Base-by-base conservation (phyloP, 768 basidiomycete genomes). In the Saitozyma podzolica region DNA sequence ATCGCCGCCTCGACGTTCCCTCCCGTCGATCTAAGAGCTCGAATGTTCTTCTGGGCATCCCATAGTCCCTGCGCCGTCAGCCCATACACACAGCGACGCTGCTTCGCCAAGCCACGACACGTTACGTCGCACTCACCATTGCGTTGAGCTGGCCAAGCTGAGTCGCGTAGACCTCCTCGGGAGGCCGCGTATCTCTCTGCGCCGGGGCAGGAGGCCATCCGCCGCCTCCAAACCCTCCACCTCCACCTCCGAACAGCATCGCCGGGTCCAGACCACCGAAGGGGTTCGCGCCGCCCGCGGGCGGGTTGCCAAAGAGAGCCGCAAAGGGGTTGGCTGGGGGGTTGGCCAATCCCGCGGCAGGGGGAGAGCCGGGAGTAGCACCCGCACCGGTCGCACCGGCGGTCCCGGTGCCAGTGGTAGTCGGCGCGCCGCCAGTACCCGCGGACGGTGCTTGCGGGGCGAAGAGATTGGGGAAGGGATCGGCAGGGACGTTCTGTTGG, bases 1-100 rank as follows among this genome's bases (percentile, higher is more conserved):
- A 97, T 89, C 51, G 93, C 93, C 19, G 86, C 84, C 75, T 96
- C 86, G 16, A 96, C 91, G 70, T 92, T 93, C 10, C 94, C 93
- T n/a, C 86, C 92, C 0, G 92, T 93, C 54, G 91, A 92, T 9
- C 92, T 84, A 49, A 98, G 82, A 6, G 95, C 93, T 5, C 93
- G 84, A 8, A 98, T 84, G 77, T 97, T 98, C 83, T 92, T 90
- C 48, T 85, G 78, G 8, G 92, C 92, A 60, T 95, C 92, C 56
- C 84, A 86, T 80, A 98, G 91, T 6, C 75, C 77, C 75, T 74
- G 1, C 11, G 8, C 3, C 9, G 42, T 63, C 60, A 61, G 56
- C 62, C 6, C 6, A 5, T 14, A n/a, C 37, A 19, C 55, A 66
- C 17, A 3, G 2, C 45, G 29, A 29, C 29, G 40, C 41, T 55